phyloP scores from a whole-genome alignment of 2,329 filamentous ascomycete genomes.

The Fusarium fracticaudum region DNA sequence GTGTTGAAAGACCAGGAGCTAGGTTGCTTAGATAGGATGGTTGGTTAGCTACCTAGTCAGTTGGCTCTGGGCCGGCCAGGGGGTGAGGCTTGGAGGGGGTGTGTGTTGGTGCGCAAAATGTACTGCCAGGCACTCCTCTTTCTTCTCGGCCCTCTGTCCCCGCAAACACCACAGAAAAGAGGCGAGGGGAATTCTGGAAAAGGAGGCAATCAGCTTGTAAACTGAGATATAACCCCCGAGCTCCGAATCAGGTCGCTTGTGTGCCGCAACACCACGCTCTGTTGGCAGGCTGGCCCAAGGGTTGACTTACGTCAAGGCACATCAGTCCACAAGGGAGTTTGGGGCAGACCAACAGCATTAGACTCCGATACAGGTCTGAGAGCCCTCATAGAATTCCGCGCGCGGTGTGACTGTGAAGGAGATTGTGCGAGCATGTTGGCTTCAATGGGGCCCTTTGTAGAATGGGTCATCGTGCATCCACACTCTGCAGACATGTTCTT shows the following conservation, averaged over 20 bases:
- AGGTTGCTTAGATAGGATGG: conserved; percentile 38
- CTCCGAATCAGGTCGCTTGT: conserved; percentile 42
- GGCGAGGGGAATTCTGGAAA: conserved; percentile 24
- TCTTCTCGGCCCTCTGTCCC: conserved; percentile 36
- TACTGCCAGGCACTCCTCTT: conserved; percentile 38
- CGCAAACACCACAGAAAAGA: conserved; percentile 39
- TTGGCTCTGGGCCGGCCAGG: conserved; percentile 38
- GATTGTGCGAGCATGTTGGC: conserved; percentile 26
- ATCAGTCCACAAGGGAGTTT: conserved; percentile 40
- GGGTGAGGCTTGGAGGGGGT: conserved; percentile 39
- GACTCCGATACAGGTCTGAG: conserved; percentile 25
- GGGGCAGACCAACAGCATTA: conserved; percentile 36
- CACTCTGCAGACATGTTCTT: conserved; percentile 35
- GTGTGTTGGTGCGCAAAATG: conserved; percentile 36
- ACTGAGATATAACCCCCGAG: conserved; percentile 39
- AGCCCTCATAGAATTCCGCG: conserved; percentile 21
- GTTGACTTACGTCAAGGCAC: conserved; percentile 44
- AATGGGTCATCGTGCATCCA: conserved; percentile 38
- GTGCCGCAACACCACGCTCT: conserved; percentile 37
- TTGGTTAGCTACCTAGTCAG: conserved; percentile 40
- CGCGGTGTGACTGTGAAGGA: conserved; percentile 31
- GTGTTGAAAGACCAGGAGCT: conserved; percentile 35
- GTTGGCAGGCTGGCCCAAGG: conserved; percentile 32
- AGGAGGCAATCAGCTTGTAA: conserved; percentile 33
- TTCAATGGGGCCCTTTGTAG: conserved; percentile 38